Base-by-base conservation (phyloP, 1,139 yeast genomes). In the Fermentozyma sake region DNA sequence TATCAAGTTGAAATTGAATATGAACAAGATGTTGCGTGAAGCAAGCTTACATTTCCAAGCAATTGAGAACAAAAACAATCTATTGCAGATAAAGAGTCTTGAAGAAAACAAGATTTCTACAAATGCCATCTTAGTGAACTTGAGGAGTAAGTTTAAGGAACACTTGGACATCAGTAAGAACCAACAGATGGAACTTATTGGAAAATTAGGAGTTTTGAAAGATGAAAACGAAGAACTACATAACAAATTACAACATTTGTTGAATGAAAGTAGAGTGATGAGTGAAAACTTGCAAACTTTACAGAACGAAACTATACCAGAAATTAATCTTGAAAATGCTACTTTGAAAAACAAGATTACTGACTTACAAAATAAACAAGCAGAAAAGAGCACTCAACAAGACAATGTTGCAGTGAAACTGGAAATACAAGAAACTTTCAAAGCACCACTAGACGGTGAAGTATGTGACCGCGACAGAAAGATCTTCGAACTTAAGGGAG, bases 1-100 rank as follows among this genome's bases (percentile, higher is more conserved):
- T 29, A 50, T 68, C 14, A 60, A 66, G 29, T 50, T 57, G 23
- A 58, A 51, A 28, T 31, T 53, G 13, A 42, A 46, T 18, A 35
- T 64, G 33, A 52, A 55, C 19, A 48, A 48, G 22, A 38, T 57
- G 30, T 35, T 42, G 6, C 44, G 58, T 12, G 55, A 44, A 30
- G 25, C 32, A 2, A 20, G 27, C 6, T 8, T 22, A 9, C 25
- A 31, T 20, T 15, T 18, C 12, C 30, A 25, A 20, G 23, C 38
- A 3, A 19, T 19, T 7, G 42, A 32, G 10, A 26, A 25, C 18
- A 27, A 26, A 16, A 28, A 31, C 17, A 28, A 36, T 22, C 12
- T 24, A 11, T 17, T 34, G 3, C 27, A 30, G 7, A 29, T 31
- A 17, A 27, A 26, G 3, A 32, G 29, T 5, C 23, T 47, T 15